A percentile compares a stretch with the other conserved stretches of the same genome.
Conservation (phyloP, 176 grass and related monocot species). For the Elymus sibiricus region DNA sequence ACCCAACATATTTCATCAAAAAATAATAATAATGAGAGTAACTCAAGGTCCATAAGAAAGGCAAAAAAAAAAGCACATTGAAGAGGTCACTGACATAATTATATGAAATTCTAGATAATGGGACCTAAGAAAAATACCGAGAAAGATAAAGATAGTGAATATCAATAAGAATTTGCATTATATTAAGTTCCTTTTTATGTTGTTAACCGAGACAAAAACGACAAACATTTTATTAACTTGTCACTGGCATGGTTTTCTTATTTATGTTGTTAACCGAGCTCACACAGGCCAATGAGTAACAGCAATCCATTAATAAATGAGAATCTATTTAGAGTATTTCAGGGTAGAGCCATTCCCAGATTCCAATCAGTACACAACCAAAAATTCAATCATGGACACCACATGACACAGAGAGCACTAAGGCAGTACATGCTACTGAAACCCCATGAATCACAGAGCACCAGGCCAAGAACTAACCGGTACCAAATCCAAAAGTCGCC, state of each 20-base stretch:
- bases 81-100: neutral
- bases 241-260: neutral
- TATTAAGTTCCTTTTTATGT: neutral
- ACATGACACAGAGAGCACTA: neutral
- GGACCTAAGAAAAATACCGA: neutral
- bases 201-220: neutral
- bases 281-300: neutral
- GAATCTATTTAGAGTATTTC: neutral
- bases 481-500: neutral
- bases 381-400: neutral
- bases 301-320: neutral
- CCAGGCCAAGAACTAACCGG: neutral
- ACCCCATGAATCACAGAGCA: neutral
- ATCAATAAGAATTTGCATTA: neutral
- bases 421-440: neutral
- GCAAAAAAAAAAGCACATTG: neutral
- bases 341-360: neutral
- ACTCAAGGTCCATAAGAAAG: neutral
- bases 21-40: neutral
- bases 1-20: neutral
- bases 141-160: neutral
- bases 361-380: conserved; percentile 4
- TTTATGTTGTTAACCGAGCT: neutral
- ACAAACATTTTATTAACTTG: neutral
- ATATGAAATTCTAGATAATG: neutral